phyloP scores from a whole-genome alignment of 352 stramenopile species.

The Globisporangium rhizosaccharum region DNA sequence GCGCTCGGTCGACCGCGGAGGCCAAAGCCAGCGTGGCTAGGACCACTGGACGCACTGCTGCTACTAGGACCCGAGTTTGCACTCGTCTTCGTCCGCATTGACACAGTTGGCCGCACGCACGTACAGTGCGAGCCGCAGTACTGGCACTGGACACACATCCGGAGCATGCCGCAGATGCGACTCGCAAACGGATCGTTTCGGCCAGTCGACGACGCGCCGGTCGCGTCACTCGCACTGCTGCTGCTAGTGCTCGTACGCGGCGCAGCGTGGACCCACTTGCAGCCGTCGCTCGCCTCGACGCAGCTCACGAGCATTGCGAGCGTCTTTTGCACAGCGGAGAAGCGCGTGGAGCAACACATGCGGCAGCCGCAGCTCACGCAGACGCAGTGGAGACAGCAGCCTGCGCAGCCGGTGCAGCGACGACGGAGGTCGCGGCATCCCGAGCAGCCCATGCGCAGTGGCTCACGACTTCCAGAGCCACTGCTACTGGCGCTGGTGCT shows the following conservation, averaged over 20 bases:
- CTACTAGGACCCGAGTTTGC: neutral
- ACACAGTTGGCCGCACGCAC: conserved; percentile 16
- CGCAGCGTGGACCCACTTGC: conserved; percentile 38
- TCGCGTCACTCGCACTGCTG: neutral
- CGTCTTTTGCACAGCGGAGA: conserved; percentile 53
- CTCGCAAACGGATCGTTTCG: conserved; percentile 1
- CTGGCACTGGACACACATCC: conserved; percentile 29
- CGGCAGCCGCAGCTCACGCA: conserved; percentile 65
- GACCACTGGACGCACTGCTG: neutral
- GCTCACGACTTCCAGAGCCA: conserved; percentile 2
- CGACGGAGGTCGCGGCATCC: conserved; percentile 54
- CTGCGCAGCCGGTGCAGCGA: conserved; percentile 55
- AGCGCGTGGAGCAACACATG: conserved; percentile 64
- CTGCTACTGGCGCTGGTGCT: neutral
- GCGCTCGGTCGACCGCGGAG: conserved; percentile 9
- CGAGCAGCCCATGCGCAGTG: conserved; percentile 56
- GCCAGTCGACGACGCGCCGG: no score
- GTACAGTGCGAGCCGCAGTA: conserved; percentile 38
- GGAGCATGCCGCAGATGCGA: conserved; percentile 28
- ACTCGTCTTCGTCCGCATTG: neutral
- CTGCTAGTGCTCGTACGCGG: conserved; percentile 6
- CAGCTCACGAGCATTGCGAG: conserved; percentile 45
- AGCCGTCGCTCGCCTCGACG: conserved; percentile 55
- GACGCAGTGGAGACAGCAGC: conserved; percentile 65
- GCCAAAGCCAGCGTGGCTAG: conserved; percentile 4